Percentiles rank a stretch among this genome's conserved stretches.
Conservation (phyloP, 202 grass and related monocot species). For the Bolboschoenoplectus hybrid region DNA sequence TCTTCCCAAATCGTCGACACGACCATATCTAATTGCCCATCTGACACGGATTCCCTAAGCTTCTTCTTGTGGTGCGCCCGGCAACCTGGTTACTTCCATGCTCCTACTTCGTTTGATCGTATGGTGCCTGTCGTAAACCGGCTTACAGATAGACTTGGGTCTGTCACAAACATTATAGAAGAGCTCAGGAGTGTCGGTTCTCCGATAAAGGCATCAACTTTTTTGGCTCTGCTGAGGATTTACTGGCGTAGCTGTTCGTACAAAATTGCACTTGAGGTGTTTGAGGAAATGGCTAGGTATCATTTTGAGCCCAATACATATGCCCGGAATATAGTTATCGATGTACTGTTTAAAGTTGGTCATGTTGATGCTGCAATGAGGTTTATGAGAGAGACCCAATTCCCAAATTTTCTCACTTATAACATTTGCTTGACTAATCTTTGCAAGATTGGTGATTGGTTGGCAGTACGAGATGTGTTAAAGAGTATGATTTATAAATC, state of each 20-base stretch:
- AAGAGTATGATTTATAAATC: slow-evolving; percentile 53
- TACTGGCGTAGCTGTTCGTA: slow-evolving; percentile 77
- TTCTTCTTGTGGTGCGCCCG: slow-evolving; percentile 93
- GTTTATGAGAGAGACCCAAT: slow-evolving; percentile 42
- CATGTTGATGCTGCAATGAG: slow-evolving; percentile 39
- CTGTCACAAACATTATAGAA: slow-evolving; percentile 48
- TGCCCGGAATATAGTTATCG: slow-evolving; percentile 69
- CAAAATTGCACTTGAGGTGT: slow-evolving; percentile 54
- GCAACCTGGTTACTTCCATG: slow-evolving; percentile 72
- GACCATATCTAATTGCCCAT: slow-evolving; percentile 49
- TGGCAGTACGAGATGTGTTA: slow-evolving; percentile 43
- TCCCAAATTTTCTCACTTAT: slow-evolving; percentile 80
- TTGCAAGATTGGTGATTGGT: slow-evolving; percentile 64
- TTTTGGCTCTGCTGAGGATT: slow-evolving; percentile 69
- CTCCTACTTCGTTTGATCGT: slow-evolving; percentile 56
- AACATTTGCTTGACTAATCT: slow-evolving; percentile 66
- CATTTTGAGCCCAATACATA: slow-evolving; percentile 67
- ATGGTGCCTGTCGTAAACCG: slow-evolving; percentile 63
- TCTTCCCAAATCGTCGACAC: background rate
- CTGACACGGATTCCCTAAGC: slow-evolving; percentile 60
- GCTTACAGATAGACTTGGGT: slow-evolving; percentile 54
- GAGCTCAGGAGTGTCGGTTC: slow-evolving; percentile 56
- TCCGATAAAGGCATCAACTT: slow-evolving; percentile 64
- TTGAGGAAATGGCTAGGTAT: slow-evolving; percentile 72
- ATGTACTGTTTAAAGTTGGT: slow-evolving; percentile 66